phyloP scores from a whole-genome alignment of 768 basidiomycete species.

The Macrolepiota dolichaula region DNA sequence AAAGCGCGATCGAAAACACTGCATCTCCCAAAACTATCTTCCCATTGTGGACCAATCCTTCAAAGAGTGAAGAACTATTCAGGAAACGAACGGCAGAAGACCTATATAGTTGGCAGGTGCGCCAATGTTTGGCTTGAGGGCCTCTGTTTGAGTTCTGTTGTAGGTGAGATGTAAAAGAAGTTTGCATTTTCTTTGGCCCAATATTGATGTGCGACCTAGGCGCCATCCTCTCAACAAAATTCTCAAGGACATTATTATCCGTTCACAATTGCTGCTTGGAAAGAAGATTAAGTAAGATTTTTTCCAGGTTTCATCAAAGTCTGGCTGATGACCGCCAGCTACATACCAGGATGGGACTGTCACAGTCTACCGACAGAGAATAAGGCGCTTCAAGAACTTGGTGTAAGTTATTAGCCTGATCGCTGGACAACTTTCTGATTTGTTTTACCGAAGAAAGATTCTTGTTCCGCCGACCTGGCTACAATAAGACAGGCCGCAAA shows the following conservation, averaged over 20 bases:
- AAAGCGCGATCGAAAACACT: constrained; percentile 57
- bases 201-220: constrained; percentile 35
- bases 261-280: constrained; percentile 79
- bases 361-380: constrained; percentile 97
- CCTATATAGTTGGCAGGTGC: constrained; percentile 78
- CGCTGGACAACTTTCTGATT: constrained; percentile 9
- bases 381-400: constrained; percentile 78
- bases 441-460: constrained; percentile 45
- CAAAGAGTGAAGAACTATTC: constrained; percentile 55
- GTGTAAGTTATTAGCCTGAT: constrained; percentile 37
- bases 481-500: constrained; percentile 70
- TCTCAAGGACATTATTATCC: constrained; percentile 92
- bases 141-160: neutral
- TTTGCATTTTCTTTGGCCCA: constrained; percentile 12
- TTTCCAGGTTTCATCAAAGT: neutral
- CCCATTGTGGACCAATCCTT: constrained; percentile 65
- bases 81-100: constrained; percentile 63
- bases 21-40: constrained; percentile 81
- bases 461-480: constrained; percentile 47
- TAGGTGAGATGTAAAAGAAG: constrained; percentile 67
- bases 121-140: constrained; percentile 17
- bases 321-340: constrained; percentile 45
- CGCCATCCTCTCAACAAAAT: constrained; percentile 96
- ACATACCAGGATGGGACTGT: constrained; percentile 96
- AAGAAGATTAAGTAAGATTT: constrained; percentile 71